These are phyloP conservation scores for Xylaria digitata DNA, from an alignment of 2,329 filamentous ascomycete genomes.

Conservation along the genomic window DNA sequence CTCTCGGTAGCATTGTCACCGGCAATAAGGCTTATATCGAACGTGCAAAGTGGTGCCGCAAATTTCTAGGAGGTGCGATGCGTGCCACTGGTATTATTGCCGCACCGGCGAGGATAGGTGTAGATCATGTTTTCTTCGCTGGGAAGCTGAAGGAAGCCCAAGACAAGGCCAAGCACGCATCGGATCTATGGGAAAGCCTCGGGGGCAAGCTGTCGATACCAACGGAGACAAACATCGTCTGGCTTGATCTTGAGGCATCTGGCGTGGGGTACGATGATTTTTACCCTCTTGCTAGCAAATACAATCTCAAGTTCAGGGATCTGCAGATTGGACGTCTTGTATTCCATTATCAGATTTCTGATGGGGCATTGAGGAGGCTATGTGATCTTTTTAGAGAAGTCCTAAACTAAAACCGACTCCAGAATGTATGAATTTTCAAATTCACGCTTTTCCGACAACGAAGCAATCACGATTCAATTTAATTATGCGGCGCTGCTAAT, in stretches of 20 bases:
- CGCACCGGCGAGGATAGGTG: slow-evolving; percentile 52
- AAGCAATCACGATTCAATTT: too few species aligned
- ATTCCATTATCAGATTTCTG: slow-evolving; percentile 2
- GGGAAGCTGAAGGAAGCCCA: neutral
- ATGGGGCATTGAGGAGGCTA: neutral
- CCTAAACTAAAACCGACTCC: neutral
- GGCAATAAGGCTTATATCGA: slow-evolving; percentile 66
- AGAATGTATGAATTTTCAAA: too few species aligned
- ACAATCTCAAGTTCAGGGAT: slow-evolving; percentile 5
- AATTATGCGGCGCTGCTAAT: too few species aligned
- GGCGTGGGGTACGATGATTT: slow-evolving; percentile 1
- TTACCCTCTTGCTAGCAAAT: neutral
- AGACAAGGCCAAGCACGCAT: neutral
- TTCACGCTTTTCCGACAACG: too few species aligned
- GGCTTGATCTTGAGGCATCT: slow-evolving; percentile 7
- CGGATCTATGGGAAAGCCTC: neutral
- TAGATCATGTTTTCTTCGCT: neutral
- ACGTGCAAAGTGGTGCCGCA: slow-evolving; percentile 78
- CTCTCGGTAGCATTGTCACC: slow-evolving; percentile 60
- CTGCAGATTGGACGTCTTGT: neutral
- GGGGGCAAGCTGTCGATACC: neutral
- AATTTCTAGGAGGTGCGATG: slow-evolving; percentile 81
- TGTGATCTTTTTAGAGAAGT: neutral
- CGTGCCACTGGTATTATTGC: slow-evolving; percentile 81
- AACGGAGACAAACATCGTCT: slow-evolving; percentile 4